These are phyloP conservation scores for Prosopis cineraria DNA, from an alignment of 306 rosid species.

Conservation along the genomic window DNA sequence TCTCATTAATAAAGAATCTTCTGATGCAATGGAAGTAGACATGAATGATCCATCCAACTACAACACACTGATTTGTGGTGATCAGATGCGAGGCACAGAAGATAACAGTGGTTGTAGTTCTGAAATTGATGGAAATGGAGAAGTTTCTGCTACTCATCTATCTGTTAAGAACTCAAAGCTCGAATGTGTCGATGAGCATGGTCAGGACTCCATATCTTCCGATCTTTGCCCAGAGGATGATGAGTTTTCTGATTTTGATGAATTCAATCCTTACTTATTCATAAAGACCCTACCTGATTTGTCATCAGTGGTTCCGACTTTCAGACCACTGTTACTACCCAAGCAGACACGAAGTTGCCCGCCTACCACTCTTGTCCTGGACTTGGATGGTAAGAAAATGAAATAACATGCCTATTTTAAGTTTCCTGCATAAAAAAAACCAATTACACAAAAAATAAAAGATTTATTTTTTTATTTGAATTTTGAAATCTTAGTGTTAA, in stretches of 20 bases:
- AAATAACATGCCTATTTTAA: conserved; percentile 6
- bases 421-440: background rate
- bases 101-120: conserved; percentile 47
- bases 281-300: conserved; percentile 92
- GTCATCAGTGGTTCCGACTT: conserved; percentile 87
- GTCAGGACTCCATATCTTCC: conserved; percentile 83
- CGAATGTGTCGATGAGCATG: conserved; percentile 89
- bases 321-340: conserved; percentile 84
- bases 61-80: conserved; percentile 9
- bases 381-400: conserved; percentile 85
- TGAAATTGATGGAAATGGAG: conserved; percentile 68
- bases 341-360: conserved; percentile 99
- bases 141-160: conserved; percentile 80
- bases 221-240: conserved; percentile 75
- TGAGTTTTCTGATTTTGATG: conserved; percentile 78
- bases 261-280: conserved; percentile 92
- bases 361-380: conserved; percentile 88
- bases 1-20: conserved; percentile 42
- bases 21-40: conserved; percentile 49
- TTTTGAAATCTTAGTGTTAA: background rate
- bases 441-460: background rate
- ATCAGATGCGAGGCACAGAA: conserved; percentile 41
- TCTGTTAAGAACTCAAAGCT: conserved; percentile 87
- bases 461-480: background rate
- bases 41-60: conserved; percentile 29